Base-by-base conservation (phyloP, 805 yeast species). In the Starmera caribaea region DNA sequence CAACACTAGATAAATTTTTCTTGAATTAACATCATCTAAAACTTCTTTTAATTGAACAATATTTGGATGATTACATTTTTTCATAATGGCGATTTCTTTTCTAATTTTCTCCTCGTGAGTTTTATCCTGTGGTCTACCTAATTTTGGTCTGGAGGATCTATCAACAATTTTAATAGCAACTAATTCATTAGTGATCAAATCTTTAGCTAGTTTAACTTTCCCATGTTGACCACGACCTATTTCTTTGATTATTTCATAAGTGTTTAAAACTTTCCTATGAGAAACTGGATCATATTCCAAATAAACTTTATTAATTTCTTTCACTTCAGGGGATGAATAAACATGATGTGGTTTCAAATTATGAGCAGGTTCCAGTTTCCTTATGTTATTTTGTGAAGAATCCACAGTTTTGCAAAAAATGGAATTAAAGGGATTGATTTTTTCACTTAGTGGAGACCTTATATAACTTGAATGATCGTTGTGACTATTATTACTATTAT, bases 221-320 rank as follows among this genome's bases (percentile, higher is more conserved):
- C 98, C 97, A 61, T 90, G 97, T 58, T 89, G 96, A n/a, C 98
- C 98, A 30, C 84, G 71, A 10, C 98, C 98, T 26, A 92, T 68
- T 62, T 89, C 97, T 21, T 73, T 69, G 27, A 88, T 62, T 30
- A 92, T 84, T 59, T 92, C 98, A 57, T 89, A 92, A 0, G 94
- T 79, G 61, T 92, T 92, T 45, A 92, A 68, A 30, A 81, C 77
- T 55, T 89, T 84, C 38, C 92, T 74, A 45, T 81, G 79, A 1
- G 81, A 77, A 5, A 82, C 73, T 0, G 97, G 97, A 58, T 92
- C 96, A 61, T 86, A 88, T 49, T 89, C 95, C 31, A 90, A 71
- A 30, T 71, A 74, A 13, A 92, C 85, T 42, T 74, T 73, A 42
- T 74, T 79, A 1, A 96, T 89, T 57, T 90, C 97, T 54, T 83